Percentiles rank a stretch among this genome's conserved stretches.
These are phyloP conservation scores for Acorus calamus DNA, from an alignment of 106 monocot species.

Conservation along the genomic window DNA sequence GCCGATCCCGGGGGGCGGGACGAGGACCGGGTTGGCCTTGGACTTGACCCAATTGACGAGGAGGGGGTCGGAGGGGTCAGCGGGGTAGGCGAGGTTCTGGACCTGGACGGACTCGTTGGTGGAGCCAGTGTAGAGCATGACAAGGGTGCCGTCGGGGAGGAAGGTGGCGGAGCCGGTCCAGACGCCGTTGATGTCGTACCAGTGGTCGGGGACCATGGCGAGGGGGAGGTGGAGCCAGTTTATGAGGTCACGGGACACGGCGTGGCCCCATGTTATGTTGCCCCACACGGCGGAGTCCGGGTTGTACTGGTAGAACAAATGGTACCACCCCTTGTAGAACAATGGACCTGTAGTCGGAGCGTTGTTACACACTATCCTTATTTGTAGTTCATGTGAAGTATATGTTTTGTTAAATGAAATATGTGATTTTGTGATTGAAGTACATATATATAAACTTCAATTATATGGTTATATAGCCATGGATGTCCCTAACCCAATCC, in stretches of 20 bases:
- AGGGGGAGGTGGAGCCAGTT: slow-evolving; percentile 57
- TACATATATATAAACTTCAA: no score
- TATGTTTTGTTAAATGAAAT: no score
- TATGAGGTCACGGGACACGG: slow-evolving; percentile 60
- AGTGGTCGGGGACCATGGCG: slow-evolving; percentile 53
- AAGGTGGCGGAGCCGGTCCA: slow-evolving; percentile 67
- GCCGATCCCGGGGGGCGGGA: slow-evolving; percentile 41
- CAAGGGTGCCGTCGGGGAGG: slow-evolving; percentile 32
- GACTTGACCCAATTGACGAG: slow-evolving; percentile 44
- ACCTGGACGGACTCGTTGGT: slow-evolving; percentile 50
- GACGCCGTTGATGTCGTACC: slow-evolving; percentile 67
- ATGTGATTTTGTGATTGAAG: no score
- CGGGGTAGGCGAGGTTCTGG: slow-evolving; percentile 50
- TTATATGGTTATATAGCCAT: no score
- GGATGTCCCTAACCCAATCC: no score
- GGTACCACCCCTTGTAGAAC: slow-evolving; percentile 67
- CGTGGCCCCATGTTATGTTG: slow-evolving; percentile 77
- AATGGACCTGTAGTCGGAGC: slow-evolving; percentile 26
- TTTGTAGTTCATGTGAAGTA: no score
- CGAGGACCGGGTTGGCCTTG: slow-evolving; percentile 46
- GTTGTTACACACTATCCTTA: no score
- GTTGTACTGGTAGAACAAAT: slow-evolving; percentile 72
- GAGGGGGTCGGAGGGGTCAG: slow-evolving; percentile 39
- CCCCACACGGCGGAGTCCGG: slow-evolving; percentile 64
- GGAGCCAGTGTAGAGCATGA: slow-evolving; percentile 64